Conservation (phyloP, 2,329 filamentous ascomycete genomes). For the Colletotrichum liriopes region DNA sequence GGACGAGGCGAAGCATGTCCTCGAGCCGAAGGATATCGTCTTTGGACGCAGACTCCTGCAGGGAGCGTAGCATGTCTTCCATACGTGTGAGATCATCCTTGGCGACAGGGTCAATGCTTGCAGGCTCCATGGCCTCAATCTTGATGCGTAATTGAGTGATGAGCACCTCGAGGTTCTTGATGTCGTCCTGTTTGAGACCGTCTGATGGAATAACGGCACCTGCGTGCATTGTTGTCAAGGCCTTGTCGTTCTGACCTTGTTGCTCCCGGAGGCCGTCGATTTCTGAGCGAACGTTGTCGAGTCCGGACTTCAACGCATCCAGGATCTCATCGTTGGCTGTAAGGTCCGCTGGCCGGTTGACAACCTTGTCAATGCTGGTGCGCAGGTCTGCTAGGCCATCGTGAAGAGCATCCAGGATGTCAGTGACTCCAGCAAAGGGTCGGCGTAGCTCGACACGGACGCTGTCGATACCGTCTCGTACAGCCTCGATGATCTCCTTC, state of each 20-base stretch:
- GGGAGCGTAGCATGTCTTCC: conserved; percentile 64
- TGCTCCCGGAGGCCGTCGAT: conserved; percentile 82
- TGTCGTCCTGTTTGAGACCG: conserved; percentile 77
- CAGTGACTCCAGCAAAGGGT: conserved; percentile 80
- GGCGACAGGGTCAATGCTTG: conserved; percentile 51
- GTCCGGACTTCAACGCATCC: conserved; percentile 86
- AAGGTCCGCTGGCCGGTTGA: conserved; percentile 85
- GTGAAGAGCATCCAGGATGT: conserved; percentile 90
- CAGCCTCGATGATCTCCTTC: conserved; percentile 79
- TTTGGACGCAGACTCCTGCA: conserved; percentile 54
- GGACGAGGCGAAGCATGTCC: conserved; percentile 64
- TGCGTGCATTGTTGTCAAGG: conserved; percentile 68
- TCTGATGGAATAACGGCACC: conserved; percentile 67
- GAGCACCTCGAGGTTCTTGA: conserved; percentile 88
- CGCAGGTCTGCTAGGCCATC: conserved; percentile 87
- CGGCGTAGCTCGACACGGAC: conserved; percentile 83
- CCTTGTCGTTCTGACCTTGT: conserved; percentile 59
- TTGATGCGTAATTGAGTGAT: conserved; percentile 88
- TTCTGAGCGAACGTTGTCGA: conserved; percentile 82
- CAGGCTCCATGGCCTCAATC: conserved; percentile 81
- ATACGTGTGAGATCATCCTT: conserved; percentile 56
- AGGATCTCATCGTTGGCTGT: conserved; percentile 92
- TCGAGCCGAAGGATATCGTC: conserved; percentile 55
- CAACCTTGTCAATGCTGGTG: conserved; percentile 81
- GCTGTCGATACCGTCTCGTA: conserved; percentile 81